A percentile compares a stretch with the other conserved stretches of the same genome.
phyloP scores from a whole-genome alignment of 352 stramenopile genomes.

The Achlya hypogyna region DNA sequence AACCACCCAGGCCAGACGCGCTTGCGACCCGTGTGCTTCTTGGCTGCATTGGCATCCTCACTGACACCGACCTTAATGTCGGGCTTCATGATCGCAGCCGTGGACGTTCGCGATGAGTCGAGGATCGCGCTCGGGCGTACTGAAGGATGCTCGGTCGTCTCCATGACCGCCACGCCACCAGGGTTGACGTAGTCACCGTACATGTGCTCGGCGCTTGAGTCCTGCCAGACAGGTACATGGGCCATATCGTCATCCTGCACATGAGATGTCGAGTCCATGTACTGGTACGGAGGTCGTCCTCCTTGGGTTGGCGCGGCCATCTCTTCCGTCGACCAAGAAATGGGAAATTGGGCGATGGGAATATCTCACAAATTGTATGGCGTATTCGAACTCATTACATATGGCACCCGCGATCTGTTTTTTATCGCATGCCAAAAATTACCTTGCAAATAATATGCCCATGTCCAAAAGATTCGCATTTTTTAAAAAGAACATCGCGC shows the following conservation, averaged over 20 bases:
- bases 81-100: constrained; percentile 5
- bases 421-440: not conserved
- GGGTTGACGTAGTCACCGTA: constrained; percentile 61
- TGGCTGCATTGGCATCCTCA: constrained; percentile 30
- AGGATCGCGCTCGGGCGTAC: constrained; percentile 39
- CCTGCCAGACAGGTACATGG: constrained; percentile 41
- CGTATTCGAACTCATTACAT: not conserved
- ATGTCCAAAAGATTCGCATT: not conserved
- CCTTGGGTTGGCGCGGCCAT: not conserved
- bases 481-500: not conserved
- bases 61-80: constrained; percentile 69
- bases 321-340: not conserved
- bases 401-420: not conserved
- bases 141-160: constrained; percentile 8
- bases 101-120: constrained; percentile 21
- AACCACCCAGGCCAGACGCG: constrained; percentile 69
- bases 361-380: not conserved
- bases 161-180: constrained; percentile 21
- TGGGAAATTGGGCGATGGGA: not conserved
- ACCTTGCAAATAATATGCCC: not conserved
- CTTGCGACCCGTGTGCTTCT: constrained; percentile 48
- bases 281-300: not conserved
- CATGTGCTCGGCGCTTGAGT: constrained; percentile 59
- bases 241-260: constrained; percentile 11
- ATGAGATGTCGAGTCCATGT: constrained; percentile 3